Evolutionary conservation across 495 filamentous ascomycete genomes (phyloP), one percentile per base, ranked within the genome.

Genomic region (Trichocladium uniseriatum): DNA sequence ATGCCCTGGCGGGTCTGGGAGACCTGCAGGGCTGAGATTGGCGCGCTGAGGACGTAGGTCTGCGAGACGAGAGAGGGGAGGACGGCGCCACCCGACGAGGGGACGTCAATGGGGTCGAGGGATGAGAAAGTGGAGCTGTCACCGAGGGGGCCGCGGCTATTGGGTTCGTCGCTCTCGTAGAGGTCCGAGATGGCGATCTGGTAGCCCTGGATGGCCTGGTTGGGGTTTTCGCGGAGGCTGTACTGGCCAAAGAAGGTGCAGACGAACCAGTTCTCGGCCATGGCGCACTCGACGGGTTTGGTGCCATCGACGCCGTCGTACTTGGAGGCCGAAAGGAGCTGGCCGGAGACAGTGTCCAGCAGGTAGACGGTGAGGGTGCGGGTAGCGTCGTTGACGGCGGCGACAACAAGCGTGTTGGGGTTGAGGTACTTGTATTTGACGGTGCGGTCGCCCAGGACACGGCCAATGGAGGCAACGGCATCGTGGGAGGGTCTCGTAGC

Each of bases 361-460:
- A 97, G 74, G 56, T 94, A 89, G 53, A 95, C 75, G 1, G 79
- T 79, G 7, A 83, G 81, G 0, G 67, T 71, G 6, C 66, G 72
- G 1, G 73, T 64, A 19, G 68, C 65, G 29, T 81, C 75, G 45
- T 83, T 69, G 15, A 81, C 70, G 7, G 88, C 78, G 1, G 87
- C 86, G 43, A 95, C 72, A 0, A 95, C 78, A 6, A 89, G 70
- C 5, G 90, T 72, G 65, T 97, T 96, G 1, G 86, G 83, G 67
- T 89, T 92, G 20, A 99, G 70, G 63, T 96, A 96, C 70, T 99
- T 99, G 78, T 97, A 99, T 51, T 94, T 75, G 35, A 99, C 92
- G 1, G 82, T 84, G 16, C 92, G 82, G 58, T 97, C 82, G 43
- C 88, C 89, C 28, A 97, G 79, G 16, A 95, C 92, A 50, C 87